Conservation (phyloP, 257 asterid genomes). For the Cordia subcordata region DNA sequence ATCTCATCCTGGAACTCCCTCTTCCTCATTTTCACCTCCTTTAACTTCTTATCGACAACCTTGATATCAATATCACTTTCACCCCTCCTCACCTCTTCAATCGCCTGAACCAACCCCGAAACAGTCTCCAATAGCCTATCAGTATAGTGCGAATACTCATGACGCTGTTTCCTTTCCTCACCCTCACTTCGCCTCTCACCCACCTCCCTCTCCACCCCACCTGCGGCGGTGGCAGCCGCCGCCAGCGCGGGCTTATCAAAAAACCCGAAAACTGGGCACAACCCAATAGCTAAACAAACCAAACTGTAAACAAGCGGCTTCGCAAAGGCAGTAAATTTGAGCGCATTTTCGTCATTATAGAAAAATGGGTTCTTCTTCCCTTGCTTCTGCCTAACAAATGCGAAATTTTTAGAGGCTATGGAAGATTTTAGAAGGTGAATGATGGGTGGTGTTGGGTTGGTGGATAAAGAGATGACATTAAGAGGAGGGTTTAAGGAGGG, state of each 20-base stretch:
- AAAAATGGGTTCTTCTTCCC: constrained; percentile 8
- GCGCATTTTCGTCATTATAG: constrained; percentile 20
- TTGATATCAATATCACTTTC: constrained; percentile 25
- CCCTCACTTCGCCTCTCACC: constrained; percentile 7
- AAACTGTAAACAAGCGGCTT: constrained; percentile 57
- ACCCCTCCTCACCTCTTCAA: constrained; percentile 52
- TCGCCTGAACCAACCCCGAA: constrained; percentile 37
- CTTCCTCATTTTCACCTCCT: constrained; percentile 50
- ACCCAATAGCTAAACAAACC: constrained; percentile 40
- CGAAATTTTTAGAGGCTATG: neutral
- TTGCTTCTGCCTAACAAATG: constrained; percentile 2
- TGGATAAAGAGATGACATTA: constrained; percentile 5
- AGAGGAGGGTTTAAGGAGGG: constrained; percentile 4
- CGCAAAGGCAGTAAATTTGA: constrained; percentile 23
- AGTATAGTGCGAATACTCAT: constrained; percentile 58
- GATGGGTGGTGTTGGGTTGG: neutral
- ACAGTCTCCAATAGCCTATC: constrained; percentile 50
- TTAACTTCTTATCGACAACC: constrained; percentile 41
- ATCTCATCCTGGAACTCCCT: constrained; percentile 57
- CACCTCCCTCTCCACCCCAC: constrained; percentile 17
- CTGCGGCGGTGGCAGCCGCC: constrained; percentile 27
- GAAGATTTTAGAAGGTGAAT: neutral
- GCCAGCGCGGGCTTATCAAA: constrained; percentile 49
- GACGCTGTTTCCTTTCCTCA: constrained; percentile 28
- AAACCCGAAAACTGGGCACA: constrained; percentile 47